Conservation (phyloP, 1,284 basidiomycete species). For the Filobasidium uniguttulatum region DNA sequence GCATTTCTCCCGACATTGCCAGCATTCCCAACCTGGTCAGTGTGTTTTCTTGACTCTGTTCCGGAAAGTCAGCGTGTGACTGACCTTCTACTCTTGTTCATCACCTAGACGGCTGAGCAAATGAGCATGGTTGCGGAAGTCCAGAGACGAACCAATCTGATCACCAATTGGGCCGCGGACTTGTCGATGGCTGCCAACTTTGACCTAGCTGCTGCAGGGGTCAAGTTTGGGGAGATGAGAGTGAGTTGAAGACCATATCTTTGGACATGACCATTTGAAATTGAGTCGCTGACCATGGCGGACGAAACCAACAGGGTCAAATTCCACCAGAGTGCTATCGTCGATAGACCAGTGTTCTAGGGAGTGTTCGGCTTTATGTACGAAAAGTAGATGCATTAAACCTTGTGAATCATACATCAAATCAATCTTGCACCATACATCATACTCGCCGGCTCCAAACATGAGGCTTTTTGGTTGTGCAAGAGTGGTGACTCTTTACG, state of each 20-base stretch:
- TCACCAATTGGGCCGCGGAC: conserved; percentile 58
- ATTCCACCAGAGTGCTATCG: conserved; percentile 9
- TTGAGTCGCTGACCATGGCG: not conserved
- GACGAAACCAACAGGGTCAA: conserved; percentile 3
- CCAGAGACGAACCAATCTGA: conserved; percentile 57
- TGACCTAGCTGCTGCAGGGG: conserved; percentile 58
- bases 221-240: conserved; percentile 57
- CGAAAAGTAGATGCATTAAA: no score
- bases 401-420: no score
- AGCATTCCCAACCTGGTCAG: conserved; percentile 10
- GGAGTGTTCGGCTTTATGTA: no score
- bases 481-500: no score
- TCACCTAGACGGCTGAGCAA: conserved; percentile 37
- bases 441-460: no score
- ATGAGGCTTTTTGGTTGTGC: no score
- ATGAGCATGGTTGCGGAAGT: conserved; percentile 50
- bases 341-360: no score
- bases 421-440: no score
- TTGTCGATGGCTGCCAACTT: conserved; percentile 68
- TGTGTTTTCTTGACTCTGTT: conserved; percentile 9
- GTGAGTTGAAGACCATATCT: conserved; percentile 4
- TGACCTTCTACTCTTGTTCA: not conserved
- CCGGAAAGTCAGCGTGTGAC: conserved; percentile 7
- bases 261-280: not conserved
- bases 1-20: conserved; percentile 12